These are phyloP conservation scores for Venturia nashicola DNA, from an alignment of 2,329 filamentous ascomycete species.

Conservation along the genomic window DNA sequence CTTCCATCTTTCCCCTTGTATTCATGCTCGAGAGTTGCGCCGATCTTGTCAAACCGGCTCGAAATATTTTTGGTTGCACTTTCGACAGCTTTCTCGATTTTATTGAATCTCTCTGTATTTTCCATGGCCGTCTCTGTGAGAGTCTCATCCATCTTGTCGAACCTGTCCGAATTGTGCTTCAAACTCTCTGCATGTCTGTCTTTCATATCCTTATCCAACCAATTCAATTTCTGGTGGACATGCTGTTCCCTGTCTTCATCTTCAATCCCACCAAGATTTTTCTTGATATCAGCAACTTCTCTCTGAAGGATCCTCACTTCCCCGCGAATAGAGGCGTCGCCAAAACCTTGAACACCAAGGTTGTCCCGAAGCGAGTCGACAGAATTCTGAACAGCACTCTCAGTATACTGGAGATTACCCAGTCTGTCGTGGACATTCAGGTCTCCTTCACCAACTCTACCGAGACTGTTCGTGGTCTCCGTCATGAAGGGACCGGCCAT, in stretches of 20 bases:
- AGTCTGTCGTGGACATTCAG: not conserved
- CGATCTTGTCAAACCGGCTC: no score
- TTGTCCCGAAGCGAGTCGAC: not conserved
- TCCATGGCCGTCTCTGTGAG: not conserved
- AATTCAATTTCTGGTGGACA: not conserved
- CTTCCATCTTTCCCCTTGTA: no score
- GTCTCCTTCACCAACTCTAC: not conserved
- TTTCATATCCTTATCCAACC: not conserved
- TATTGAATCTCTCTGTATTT: not conserved
- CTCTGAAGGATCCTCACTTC: not conserved
- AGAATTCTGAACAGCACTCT: not conserved
- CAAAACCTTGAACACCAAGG: not conserved
- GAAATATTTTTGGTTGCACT: not conserved
- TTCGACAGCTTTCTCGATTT: not conserved
- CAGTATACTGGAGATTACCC: not conserved
- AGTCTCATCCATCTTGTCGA: not conserved
- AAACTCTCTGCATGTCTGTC: not conserved
- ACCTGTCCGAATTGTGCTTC: not conserved
- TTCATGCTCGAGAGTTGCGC: no score
- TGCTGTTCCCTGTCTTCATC: not conserved
- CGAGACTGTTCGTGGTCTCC: not conserved
- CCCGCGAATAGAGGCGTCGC: not conserved
- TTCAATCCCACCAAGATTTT: not conserved
- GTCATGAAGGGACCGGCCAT: not conserved
- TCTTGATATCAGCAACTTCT: not conserved